Evolutionary conservation across 148 eudicot genomes (phyloP), one percentile per base, ranked within the genome.

Genomic region (Hydrangea macrophylla): DNA sequence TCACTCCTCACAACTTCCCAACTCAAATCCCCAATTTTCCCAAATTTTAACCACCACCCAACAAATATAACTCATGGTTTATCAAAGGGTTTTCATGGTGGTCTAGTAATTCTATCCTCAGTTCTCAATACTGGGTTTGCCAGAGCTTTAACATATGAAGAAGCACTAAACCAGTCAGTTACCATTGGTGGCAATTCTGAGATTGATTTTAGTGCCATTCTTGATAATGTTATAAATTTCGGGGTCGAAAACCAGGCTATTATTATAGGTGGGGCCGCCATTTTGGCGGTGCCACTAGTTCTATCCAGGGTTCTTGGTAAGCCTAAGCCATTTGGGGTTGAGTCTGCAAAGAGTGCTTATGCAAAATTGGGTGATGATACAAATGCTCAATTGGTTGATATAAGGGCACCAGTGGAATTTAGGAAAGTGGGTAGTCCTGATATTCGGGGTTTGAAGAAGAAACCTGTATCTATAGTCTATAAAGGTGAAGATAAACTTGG

Each of bases 71-170:
- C 65, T 23, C 72, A 76, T 55, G 71, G 23, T 55, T 51, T 82
- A 9, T 71, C 85, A 23, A 83, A 72, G 28, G 71, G 71, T 12
- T 24, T 85, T 3, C 73, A 80, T 17, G 86, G 81, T n/a, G 78
- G 90, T 64, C 70, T 94, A 72, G 71, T 77, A 7, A 67, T 94
- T 3, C 62, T 89, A 44, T 83, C 92, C 54, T 84, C 97, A 69
- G 55, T 85, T 48, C 64, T 90, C 10, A 80, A 32, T 71, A 45
- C 96, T 23, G 86, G 85, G 28, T 65, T 71, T 54, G 88, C 96
- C 1, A 70, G 67, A 61, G 91, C 99, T 51, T 70, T 94, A 40
- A 85, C 99, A 56, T 94, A 87, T 77, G 93, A 94, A 22, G 99
- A 94, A 70, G 99, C 97, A 55, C 63, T 91, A 0, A 77, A 80